Conservation (phyloP, 73 alveolate species). For the Paraurostyla sp. region DNA sequence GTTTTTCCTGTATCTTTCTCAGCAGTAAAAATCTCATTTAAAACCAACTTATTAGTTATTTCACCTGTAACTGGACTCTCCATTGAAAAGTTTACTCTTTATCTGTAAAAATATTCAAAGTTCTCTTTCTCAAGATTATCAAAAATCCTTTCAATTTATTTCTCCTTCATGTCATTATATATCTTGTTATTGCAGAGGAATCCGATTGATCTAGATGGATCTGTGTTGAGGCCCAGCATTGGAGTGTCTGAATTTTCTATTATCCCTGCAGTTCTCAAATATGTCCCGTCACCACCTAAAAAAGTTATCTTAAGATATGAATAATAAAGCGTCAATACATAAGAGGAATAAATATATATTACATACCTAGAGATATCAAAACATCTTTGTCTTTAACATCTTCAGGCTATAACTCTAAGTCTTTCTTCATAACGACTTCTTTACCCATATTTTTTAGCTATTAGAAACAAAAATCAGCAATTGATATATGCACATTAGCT, state of each 20-base stretch:
- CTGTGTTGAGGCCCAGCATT: conserved; percentile 66
- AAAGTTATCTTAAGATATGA: neutral
- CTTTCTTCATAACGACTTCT: conserved; percentile 58
- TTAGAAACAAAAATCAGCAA: conserved; percentile 45
- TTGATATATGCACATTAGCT: conserved; percentile 53
- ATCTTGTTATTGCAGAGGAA: conserved; percentile 53
- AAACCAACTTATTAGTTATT: conserved; percentile 19
- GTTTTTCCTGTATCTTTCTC: conserved; percentile 66
- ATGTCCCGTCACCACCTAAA: conserved; percentile 76
- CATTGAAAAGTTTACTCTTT: conserved; percentile 18
- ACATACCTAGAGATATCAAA: conserved; percentile 46
- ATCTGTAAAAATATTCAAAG: conserved; percentile 43
- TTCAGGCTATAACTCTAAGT: conserved; percentile 21
- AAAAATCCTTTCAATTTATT: conserved; percentile 35
- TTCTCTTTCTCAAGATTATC: conserved; percentile 52
- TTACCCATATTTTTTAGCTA: conserved; percentile 32
- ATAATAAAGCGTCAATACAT: no score
- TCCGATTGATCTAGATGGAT: conserved; percentile 61
- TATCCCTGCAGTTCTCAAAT: conserved; percentile 40
- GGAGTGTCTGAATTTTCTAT: conserved; percentile 53
- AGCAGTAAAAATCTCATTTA: conserved; percentile 64
- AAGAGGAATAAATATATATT: neutral
- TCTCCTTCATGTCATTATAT: conserved; percentile 19
- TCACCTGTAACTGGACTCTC: conserved; percentile 34
- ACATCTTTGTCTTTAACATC: conserved; percentile 30